Conservation (phyloP, 768 basidiomycete genomes). For the Pleurotus giganteus region DNA sequence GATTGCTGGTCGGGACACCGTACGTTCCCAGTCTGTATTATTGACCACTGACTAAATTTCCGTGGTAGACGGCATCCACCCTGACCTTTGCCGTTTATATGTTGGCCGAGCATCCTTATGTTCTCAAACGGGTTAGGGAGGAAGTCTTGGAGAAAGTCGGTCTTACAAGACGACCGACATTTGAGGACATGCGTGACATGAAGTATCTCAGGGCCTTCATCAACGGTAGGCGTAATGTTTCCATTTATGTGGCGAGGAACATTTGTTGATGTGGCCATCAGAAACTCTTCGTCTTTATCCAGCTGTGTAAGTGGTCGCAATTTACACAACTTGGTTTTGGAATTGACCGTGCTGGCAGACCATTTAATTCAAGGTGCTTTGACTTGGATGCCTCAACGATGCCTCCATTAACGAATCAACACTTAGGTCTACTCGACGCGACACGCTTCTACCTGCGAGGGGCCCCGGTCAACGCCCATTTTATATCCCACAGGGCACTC, state of each 20-base stretch:
- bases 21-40: constrained; percentile 16
- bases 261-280: constrained; percentile 16
- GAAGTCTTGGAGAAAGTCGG: constrained; percentile 51
- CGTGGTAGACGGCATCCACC: constrained; percentile 41
- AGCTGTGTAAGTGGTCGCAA: constrained; percentile 35
- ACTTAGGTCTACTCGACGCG: constrained; percentile 21
- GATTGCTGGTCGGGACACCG: constrained; percentile 58
- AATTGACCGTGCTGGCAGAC: constrained; percentile 20
- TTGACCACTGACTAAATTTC: not conserved
- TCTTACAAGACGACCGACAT: constrained; percentile 40
- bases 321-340: not conserved
- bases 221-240: constrained; percentile 37
- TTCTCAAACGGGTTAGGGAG: constrained; percentile 42
- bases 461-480: constrained; percentile 32
- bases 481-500: constrained; percentile 38
- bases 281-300: constrained; percentile 55
- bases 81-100: constrained; percentile 56
- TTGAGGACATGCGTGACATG: constrained; percentile 55
- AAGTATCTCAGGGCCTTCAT: constrained; percentile 58
- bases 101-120: constrained; percentile 49
- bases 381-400: not conserved
- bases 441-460: constrained; percentile 24
- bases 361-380: constrained; percentile 32
- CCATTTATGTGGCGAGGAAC: constrained; percentile 6
- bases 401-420: no score